Base-by-base conservation (phyloP, 2,329 filamentous ascomycete species). In the Aureobasidium sp. region DNA sequence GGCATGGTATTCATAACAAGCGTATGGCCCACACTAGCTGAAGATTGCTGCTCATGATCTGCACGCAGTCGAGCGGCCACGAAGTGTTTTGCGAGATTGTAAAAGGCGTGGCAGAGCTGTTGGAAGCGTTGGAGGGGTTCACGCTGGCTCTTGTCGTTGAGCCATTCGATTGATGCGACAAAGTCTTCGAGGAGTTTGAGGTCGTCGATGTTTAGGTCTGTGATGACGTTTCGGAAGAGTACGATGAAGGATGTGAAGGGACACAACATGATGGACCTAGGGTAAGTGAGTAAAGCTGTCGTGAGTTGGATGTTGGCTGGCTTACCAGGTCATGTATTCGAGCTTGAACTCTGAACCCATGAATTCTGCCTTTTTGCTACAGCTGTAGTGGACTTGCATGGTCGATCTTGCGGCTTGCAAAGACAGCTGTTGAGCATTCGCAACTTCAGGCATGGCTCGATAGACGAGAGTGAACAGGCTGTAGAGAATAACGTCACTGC, bases 231-330 rank as follows among this genome's bases (percentile, higher is more conserved):
- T 60, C 67, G 67, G 69, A 85, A 84, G 27, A 84, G 72, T 27
- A 84, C 79, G 59, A 83, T 82, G 65, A 84, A 83, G 0, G 82
- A 82, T 0, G 81, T 79, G 65, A 85, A 84, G 0, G 82, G 83
- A 2, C 79, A 78, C 62, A 83, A 75, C 23, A 84, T 72, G n/a
- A 60, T 45, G 3, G 50, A 57, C 51, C 51, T 55, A 19, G 4
- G 3, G 2, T 25, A n/a, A n/a, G n/a, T 55, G 23, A 43, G 25
- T 19, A 19, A 7, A 4, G 0, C 5, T 15, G 5, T 15, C 11
- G 9, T 6, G 11, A 10, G 13, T 9, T 1, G 1, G n/a, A 9
- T 21, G 1, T 50, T 11, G 31, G 17, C 29, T 2, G 17, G 8
- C 45, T 25, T 43, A 29, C 61, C 57, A 61, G 25, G 45, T 50